Evolutionary conservation across 768 basidiomycete species (phyloP).

Genomic region (Hebeloma cylindrosporum): DNA sequence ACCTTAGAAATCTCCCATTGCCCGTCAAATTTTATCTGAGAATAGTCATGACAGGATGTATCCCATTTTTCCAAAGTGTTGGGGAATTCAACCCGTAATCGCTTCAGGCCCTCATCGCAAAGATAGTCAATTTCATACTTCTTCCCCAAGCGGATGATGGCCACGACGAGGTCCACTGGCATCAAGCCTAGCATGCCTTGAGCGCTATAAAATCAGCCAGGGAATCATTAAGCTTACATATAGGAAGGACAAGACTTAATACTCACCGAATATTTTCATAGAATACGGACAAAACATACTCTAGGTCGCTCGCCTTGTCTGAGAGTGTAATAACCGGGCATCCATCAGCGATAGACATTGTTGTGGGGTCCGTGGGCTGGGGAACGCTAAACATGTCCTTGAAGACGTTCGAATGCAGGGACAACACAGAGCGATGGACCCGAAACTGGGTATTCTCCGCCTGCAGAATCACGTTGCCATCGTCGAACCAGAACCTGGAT

Average conservation of each 20-base stretch:
- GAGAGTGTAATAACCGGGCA: slow-evolving; percentile 20
- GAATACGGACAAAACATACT: slow-evolving; percentile 11
- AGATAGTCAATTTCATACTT: slow-evolving; percentile 17
- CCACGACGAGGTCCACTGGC: not conserved
- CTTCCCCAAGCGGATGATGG: slow-evolving; percentile 13
- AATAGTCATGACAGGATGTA: not conserved
- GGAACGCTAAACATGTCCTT: slow-evolving; percentile 10
- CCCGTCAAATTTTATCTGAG: not conserved
- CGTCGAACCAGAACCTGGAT: slow-evolving; percentile 10
- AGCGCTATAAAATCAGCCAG: no score
- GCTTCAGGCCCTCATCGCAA: slow-evolving; percentile 3
- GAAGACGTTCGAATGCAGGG: slow-evolving; percentile 8
- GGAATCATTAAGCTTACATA: no score
- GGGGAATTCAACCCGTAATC: slow-evolving; percentile 5
- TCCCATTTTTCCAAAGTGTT: slow-evolving; percentile 3
- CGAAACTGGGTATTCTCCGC: slow-evolving; percentile 7
- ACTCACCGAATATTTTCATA: slow-evolving; percentile 16
- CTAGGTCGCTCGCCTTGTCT: slow-evolving; percentile 16
- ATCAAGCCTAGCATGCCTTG: no score
- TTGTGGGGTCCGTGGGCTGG: not conserved
- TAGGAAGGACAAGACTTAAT: no score
- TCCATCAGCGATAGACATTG: slow-evolving; percentile 10
- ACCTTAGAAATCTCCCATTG: not conserved
- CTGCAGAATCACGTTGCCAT: slow-evolving; percentile 13
- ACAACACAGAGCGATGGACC: slow-evolving; percentile 9